Base-by-base conservation (phyloP, 257 asterid genomes). In the Nemophila menziesii region DNA sequence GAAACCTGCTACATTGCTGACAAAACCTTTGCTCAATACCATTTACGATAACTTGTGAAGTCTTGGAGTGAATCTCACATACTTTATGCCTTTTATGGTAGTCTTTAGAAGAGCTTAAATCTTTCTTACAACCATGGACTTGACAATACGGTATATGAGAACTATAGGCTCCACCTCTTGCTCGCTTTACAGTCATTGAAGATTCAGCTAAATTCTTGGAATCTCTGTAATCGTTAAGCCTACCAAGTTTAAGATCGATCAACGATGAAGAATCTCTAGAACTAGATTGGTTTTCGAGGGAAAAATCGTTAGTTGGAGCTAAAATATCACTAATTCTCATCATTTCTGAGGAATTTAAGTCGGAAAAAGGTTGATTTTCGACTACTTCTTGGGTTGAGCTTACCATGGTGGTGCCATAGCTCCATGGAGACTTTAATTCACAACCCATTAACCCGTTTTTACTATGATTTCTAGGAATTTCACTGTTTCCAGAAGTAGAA, bases 1-100 rank as follows among this genome's bases (percentile, higher is more conserved):
- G 33, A 33, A 12, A 69, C 77, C 77, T 69, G 77, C 77, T 69
- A 39, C 77, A 69, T 46, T 69, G 77, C 72, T 69, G 77, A 33
- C 77, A 69, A 57, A 69, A 69, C 56, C 77, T 54, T 42, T 69
- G 69, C 42, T 69, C 72, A 37, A 69, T 57, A 39, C 77, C 72
- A 49, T 69, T 69, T 12, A 69, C 77, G 20, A 56, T 64, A 4
- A 65, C 77, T 47, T 60, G 60, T 33, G 72, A 29, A 12, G 77
- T 64, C 56, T 69, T 69, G 8, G 77, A 56, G 53, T 69, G 77
- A 65, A 57, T 64, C 55, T 61, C 77, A 39, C 77, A 69, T n/a
- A 70, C 77, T 58, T 65, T 70, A 47, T 70, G 77, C 67, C 73
- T 65, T 58, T 62, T 65, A 37, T 70, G 70, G 44, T 70, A 70